Conservation (phyloP, 2,329 filamentous ascomycete species). For the Aspergillus sp. region DNA sequence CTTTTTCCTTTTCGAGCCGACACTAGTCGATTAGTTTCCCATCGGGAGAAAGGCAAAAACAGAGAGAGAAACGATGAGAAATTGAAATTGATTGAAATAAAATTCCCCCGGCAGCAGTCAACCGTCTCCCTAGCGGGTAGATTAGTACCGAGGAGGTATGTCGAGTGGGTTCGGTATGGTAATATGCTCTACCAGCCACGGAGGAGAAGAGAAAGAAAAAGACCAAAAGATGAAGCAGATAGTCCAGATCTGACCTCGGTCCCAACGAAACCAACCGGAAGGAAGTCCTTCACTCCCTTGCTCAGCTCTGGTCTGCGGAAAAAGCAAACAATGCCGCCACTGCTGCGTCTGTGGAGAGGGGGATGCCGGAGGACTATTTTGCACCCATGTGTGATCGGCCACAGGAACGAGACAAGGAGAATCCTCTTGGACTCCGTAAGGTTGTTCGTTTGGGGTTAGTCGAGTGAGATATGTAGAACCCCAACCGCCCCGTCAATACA, state of each 20-base stretch:
- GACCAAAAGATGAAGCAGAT: not conserved
- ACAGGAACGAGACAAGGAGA: not conserved
- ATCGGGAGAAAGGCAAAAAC: constrained; percentile 8
- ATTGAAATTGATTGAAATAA: not conserved
- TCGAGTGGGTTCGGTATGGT: not conserved
- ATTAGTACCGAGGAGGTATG: not conserved
- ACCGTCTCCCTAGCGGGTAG: not conserved
- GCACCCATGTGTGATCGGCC: not conserved
- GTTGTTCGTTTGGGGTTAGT: not conserved
- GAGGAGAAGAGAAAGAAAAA: not conserved
- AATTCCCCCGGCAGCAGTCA: not conserved
- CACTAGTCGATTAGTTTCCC: constrained; percentile 11
- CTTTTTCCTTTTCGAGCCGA: not conserved
- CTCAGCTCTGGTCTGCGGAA: not conserved
- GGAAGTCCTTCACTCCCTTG: not conserved
- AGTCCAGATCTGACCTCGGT: constrained; percentile 2
- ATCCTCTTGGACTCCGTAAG: not conserved
- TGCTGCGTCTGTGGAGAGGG: not conserved
- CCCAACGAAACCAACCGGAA: not conserved
- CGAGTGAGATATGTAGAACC: not conserved
- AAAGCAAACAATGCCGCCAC: constrained; percentile 13
- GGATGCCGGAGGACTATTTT: not conserved
- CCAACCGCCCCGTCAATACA: not conserved
- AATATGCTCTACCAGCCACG: not conserved
- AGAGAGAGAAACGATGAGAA: constrained; percentile 1